Evolutionary conservation across 441 rosid genomes (phyloP).

Genomic region (Eutrema salsugineum): DNA sequence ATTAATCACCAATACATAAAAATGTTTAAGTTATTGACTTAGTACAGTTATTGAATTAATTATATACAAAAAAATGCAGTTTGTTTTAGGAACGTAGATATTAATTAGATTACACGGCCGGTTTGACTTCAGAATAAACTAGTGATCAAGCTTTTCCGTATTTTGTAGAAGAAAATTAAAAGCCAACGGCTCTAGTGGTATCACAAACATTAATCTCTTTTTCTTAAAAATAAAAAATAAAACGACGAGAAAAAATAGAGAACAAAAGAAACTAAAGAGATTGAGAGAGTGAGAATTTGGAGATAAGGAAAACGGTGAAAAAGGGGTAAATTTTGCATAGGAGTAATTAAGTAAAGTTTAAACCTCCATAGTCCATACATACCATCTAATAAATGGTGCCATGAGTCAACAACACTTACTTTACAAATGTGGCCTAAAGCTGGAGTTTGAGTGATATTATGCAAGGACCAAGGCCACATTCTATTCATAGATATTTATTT

Average conservation of each 20-base stretch:
- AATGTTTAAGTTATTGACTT: slow-evolving; percentile 3
- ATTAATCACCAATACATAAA: background rate
- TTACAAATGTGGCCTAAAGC: background rate
- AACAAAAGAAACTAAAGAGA: too few relatives aligned
- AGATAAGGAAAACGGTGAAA: too few relatives aligned
- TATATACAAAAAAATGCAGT: background rate
- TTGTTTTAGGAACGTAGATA: background rate
- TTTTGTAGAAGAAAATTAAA: background rate
- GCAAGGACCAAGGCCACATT: background rate
- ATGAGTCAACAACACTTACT: background rate
- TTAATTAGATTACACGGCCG: slow-evolving; percentile 3
- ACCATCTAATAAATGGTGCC: background rate
- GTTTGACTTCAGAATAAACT: slow-evolving; percentile 20
- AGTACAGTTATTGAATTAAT: slow-evolving; percentile 1
- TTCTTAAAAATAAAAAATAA: too few relatives aligned
- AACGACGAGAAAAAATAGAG: too few relatives aligned
- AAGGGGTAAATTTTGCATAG: background rate
- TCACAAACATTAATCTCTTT: background rate
- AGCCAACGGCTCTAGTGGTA: slow-evolving; percentile 15
- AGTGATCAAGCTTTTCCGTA: background rate
- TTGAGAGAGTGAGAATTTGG: too few relatives aligned
- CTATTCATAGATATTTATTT: background rate
- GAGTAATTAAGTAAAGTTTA: background rate
- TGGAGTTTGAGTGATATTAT: too few relatives aligned
- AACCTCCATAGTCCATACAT: background rate